A percentile compares a stretch with the other conserved stretches of the same genome.
These are phyloP conservation scores for Syzygium syzygioides DNA, from an alignment of 441 rosid species.

Conservation along the genomic window DNA sequence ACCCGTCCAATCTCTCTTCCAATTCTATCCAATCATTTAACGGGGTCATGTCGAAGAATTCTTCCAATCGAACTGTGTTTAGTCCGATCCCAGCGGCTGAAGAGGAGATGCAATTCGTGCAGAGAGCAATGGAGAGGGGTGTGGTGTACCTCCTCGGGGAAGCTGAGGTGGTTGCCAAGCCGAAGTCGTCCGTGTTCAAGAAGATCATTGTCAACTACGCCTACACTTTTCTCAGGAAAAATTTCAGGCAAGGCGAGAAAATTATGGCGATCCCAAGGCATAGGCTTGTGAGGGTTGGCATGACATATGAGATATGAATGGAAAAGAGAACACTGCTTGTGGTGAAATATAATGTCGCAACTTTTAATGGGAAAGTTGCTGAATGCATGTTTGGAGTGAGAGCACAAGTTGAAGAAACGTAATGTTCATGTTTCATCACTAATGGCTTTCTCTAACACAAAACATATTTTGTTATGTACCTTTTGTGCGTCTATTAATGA, in stretches of 20 bases:
- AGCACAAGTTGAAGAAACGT: neutral
- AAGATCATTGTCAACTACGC: neutral
- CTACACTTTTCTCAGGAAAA: neutral
- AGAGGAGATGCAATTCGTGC: neutral
- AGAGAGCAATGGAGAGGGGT: neutral
- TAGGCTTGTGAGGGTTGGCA: neutral
- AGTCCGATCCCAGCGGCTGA: neutral
- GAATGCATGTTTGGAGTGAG: neutral
- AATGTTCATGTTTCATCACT: neutral
- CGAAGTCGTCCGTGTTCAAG: neutral
- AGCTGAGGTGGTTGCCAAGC: neutral
- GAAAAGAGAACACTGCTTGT: neutral
- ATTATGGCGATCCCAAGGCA: neutral
- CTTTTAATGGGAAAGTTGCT: neutral
- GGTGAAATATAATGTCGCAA: neutral
- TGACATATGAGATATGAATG: slow-evolving; percentile 1
- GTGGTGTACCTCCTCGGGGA: neutral
- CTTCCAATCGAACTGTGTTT: neutral
- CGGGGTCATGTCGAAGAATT: neutral
- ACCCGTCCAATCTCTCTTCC: neutral
- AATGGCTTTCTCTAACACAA: neutral
- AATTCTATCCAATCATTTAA: neutral
- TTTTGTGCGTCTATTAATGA: neutral
- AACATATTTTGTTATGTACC: neutral
- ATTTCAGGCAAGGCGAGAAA: neutral